Base-by-base conservation (phyloP, 495 filamentous ascomycete genomes). In the Annulohypoxylon maeteangense region DNA sequence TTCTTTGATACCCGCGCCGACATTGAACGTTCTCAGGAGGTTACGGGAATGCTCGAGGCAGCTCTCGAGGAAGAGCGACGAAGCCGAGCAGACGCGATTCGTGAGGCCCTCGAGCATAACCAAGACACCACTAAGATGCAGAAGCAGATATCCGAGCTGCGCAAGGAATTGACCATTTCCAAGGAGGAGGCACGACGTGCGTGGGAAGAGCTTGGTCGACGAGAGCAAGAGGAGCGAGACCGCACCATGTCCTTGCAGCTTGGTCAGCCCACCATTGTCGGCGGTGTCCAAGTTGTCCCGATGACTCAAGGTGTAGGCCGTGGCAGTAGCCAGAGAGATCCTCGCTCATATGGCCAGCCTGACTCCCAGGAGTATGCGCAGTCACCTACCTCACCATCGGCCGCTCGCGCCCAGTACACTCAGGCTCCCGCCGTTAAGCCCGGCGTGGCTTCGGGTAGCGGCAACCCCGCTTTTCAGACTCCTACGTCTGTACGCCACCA, bases 171-270 rank as follows among this genome's bases (percentile, higher is more conserved):
- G 31, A 88, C 92, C 63, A 99, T 99, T 55, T 95, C 93, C 38
- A 97, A 97, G 74, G 95, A 98, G 66, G 95, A 99, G 81, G 95
- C 96, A 27, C 89, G 96, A 31, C 87, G 95, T 57, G 95, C 95
- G 1, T 99, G 95, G 95, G 95, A 99, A 75, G 95, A 99, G 75
- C 88, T 99, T 1, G 95, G 95, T 18, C 87, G 95, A 47, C 88
- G 94, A 50, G 96, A 98, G 78, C 93, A 97, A 72, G 93, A 97
- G 78, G 95, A 98, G 78, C 87, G 96, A n/a, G 95, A 98, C 61
- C 79, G 93, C n/a, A 96, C 92, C 7, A 86, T 87, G 61, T 92
- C 90, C 32, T 86, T 99, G 14, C 89, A 93, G 75, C 90, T 92
- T 48, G 96, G 95, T n/a, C 88, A 92, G 62, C 91, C 94, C 14